Evolutionary conservation across 306 rosid genomes (phyloP), one percentile per base, ranked within the genome.

Genomic region (Prunus salicina): DNA sequence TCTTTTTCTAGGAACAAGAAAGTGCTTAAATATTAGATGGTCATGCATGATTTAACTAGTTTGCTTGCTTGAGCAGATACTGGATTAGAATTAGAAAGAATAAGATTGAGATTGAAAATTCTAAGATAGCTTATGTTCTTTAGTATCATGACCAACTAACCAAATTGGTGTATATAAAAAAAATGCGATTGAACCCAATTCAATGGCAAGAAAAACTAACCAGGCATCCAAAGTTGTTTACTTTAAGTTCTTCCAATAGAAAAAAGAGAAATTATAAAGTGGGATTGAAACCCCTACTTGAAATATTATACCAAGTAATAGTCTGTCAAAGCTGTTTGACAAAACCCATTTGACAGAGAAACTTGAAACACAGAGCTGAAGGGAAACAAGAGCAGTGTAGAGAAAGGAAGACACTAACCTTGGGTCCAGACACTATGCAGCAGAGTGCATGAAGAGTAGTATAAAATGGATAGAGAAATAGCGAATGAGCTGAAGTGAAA

Each of bases 401-500:
- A 16, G 63, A 82, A 58, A 47, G 63, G 45, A 69, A 73, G 20
- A 88, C 92, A 86, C 84, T 81, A 68, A 45, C 3, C 12, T 46
- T 72, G 79, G 82, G 43, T 77, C 62, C 64, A 73, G 71, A 82
- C 74, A 82, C 76, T 86, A 76, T 50, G 85, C 78, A 84, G 74
- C 51, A 45, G 46, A 28, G 81, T 79, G 90, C 90, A 88, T 86
- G 90, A 57, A 80, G 73, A 71, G 82, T 79, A 80, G 43, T 38
- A 38, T 7, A 38, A 83, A 79, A 55, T 66, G 78, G 82, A 69
- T 50, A 69, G 45, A 67, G 46, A 78, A 28, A 71, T 74, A 80
- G 71, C 70, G 41, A 82, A 65, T 61, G 75, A 78, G 76, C 57
- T 45, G 3, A 10, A 53, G 73, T 76, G 66, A 74, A 80, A 84